Evolutionary conservation across 768 basidiomycete genomes (phyloP), one percentile per base, ranked within the genome.

Genomic region (Naganishia friedmannii): DNA sequence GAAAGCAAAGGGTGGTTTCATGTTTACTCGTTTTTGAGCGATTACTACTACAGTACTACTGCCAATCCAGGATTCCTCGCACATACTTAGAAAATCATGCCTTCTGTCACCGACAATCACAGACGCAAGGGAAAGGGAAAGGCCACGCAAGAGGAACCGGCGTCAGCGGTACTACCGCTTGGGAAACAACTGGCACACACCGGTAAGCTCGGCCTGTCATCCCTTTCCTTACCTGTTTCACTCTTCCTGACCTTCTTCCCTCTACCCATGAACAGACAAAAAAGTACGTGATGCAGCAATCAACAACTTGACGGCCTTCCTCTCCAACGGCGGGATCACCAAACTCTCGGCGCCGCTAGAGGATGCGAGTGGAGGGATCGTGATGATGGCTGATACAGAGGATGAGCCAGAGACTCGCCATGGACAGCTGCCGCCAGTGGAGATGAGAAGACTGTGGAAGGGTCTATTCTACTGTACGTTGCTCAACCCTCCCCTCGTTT

Each of bases 371-470:
- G 68, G 58, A 1, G 53, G 34, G 3, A 21, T 70, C n/a, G n/a
- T n/a, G n/a, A 26, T 53, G n/a, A 34, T 34, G 15, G 32, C 34
- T 21, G 69, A 23, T 10, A 69, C 54, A 3, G 68, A 51, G 3
- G 69, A 42, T 0, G 70, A 69, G 31, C 13, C 10, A 83, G 84
- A 69, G 80, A 28, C 81, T 10, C 60, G 60, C 12, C 60, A 29
- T 39, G 60, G 60, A 45, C 60, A 63, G 60, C 32, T 95, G 34
- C 82, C 89, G 19, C 87, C 89, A 68, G 70, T 83, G 32, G 93
- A 97, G 76, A 89, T 96, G 88, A 86, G 87, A 72, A 95, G 93
- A 81, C 80, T 98, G 34, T 98, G 95, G 95, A 97, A 99, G 80
- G 95, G 94, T 0, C 86, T 98, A 63, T 99, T 95, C 80, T 99